Evolutionary conservation across 164 flowering plant species (phyloP), one percentile per base, ranked within the genome.

Genomic region (Paratinospora sagittata): DNA sequence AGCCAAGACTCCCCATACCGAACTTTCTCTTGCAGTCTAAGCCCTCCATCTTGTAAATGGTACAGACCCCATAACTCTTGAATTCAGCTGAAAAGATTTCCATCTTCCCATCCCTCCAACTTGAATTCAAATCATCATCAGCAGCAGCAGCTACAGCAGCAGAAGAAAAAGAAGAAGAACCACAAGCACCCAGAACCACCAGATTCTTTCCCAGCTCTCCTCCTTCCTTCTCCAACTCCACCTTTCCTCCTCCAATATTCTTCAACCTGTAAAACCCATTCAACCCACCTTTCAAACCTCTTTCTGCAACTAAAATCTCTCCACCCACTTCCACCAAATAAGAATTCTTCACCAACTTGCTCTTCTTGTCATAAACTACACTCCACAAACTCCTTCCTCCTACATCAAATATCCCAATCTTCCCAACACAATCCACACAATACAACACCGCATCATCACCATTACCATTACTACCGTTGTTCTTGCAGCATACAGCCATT

Each of bases 311-410:
- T 11, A 37, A 37, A 27, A 73, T 27, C 17, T 67, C 66, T 57
- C 70, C 75, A 26, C 49, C 37, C 9, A 17, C 67, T 27, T 60
- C 70, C 39, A 73, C 39, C 70, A 73, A 58, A 27, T 26, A 57
- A 26, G 58, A 39, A 45, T 58, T 27, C 6, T 39, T 21, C 26
- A 60, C 16, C 21, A 16, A 27, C 4, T 63, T 34, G 37, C 24
- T 33, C 17, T 23, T 49, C 45, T 0, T 0, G 4, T 7, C 41
- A 21, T 19, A 41, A 13, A 67, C 12, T 6, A 27, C 61, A 19
- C 66, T 66, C 55, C 55, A 47, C 55, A 47, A 30, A 4, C 34
- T 19, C 55, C 55, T 19, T 14, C 55, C 19, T 19, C 19, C 55
- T 13, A 7, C 16, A 3, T 14, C 19, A 47, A 47, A 47, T 19